Base-by-base conservation (phyloP, 352 stramenopile genomes). In the Globisporangium nodosum region DNA sequence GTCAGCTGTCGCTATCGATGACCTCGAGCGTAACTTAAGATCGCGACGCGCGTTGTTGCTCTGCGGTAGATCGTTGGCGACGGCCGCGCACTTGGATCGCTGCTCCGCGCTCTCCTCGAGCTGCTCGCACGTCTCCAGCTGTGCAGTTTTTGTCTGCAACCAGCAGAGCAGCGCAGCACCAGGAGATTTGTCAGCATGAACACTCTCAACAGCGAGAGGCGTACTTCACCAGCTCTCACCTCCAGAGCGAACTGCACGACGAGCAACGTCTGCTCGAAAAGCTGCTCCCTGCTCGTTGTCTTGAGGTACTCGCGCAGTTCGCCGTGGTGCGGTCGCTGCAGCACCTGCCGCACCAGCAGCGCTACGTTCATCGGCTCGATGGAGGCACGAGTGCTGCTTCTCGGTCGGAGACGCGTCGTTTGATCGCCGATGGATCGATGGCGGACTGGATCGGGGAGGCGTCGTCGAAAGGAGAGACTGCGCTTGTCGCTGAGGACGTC, bases 321-420 rank as follows among this genome's bases (percentile, higher is more conserved):
- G 11, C 67, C 67, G 56, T 73, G 78, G 46, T 79, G 58, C 5
- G 67, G 70, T 5, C 69, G 56, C 31, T 87, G 76, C 31, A 87
- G 56, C 51, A 89, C 56, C 61, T 89, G 70, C 8, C 73, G 70
- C 18, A 86, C 63, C 7, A 81, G 48, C 20, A 89, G 65, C 49
- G 56, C 56, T 15, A 69, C 54, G 43, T 76, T 79, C n/a, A 50
- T 35, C 27, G 67, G 56, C 15, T 57, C 21, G 20, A 7, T 54
- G 27, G 42, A 1, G 46, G 31, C 3, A 15, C 5, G 42, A 30
- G 0, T 12, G 31, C 45, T 43, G 56, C 56, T 56, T 33, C n/a
- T 27, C 11, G 9, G 6, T 13, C 0, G 8, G 37, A 18, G 3
- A 13, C 12, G 37, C 3, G 13, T 16, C 4, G 37, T 1, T 43